phyloP scores from a whole-genome alignment of 345 rosid species.

The Eucalyptus cloeziana region DNA sequence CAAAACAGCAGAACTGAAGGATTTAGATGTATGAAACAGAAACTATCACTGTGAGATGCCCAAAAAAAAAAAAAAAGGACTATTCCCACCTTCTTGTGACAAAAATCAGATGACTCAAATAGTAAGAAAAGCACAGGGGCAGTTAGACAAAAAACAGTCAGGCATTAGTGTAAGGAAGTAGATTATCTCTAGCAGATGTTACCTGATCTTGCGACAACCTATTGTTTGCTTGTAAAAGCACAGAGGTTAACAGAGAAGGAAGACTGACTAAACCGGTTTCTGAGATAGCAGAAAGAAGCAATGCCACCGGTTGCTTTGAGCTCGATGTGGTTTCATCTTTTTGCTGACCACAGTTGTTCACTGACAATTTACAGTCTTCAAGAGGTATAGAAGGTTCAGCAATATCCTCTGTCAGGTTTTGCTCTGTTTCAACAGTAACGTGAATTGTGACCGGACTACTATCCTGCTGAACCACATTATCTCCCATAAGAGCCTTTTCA shows the following conservation, averaged over 20 bases:
- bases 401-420: not conserved
- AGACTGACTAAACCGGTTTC: conserved; percentile 76
- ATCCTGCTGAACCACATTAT: conserved; percentile 4
- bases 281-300: conserved; percentile 53
- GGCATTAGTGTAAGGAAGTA: not conserved
- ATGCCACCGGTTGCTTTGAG: conserved; percentile 29
- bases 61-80: not conserved
- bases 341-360: conserved; percentile 4
- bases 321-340: conserved; percentile 1
- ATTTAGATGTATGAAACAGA: not conserved
- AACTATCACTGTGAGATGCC: not conserved
- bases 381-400: not conserved
- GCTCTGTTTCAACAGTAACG: not conserved
- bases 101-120: not conserved
- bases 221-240: conserved; percentile 68
- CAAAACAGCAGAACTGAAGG: not conserved
- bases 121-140: not conserved
- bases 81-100: not conserved
- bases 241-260: conserved; percentile 65
- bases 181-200: not conserved
- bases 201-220: conserved; percentile 59
- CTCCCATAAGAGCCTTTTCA: conserved; percentile 8
- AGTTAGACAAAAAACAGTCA: not conserved
- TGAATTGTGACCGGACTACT: not conserved
- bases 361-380: conserved; percentile 16